These are phyloP conservation scores for Amesomyces nigricolor DNA, from an alignment of 2,329 filamentous ascomycete genomes.

Conservation along the genomic window DNA sequence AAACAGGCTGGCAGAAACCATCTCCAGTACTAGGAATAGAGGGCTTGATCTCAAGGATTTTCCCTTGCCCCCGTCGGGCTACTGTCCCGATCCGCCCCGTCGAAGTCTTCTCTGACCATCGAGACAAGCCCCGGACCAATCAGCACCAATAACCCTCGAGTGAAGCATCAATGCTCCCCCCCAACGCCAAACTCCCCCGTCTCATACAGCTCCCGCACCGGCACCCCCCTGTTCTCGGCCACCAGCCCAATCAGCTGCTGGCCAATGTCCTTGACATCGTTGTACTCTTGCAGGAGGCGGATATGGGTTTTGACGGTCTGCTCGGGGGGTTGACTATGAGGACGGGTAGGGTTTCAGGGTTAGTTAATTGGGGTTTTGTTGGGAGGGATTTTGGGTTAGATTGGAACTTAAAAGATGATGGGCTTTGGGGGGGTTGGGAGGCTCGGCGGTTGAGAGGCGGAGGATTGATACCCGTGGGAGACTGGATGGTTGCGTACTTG, in stretches of 20 bases:
- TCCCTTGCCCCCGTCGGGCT: no score
- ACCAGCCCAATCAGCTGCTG: conserved; percentile 37
- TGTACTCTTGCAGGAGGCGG: conserved; percentile 32
- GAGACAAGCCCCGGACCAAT: no score
- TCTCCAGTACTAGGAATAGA: neutral
- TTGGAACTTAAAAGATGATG: no score
- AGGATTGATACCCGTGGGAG: no score
- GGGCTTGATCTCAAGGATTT: no score
- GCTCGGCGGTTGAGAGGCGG: no score
- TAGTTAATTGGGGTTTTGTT: no score
- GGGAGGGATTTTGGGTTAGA: no score
- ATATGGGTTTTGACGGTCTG: conserved; percentile 27
- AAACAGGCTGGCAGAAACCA: neutral
- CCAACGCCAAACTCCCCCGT: conserved; percentile 31
- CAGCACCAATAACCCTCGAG: neutral
- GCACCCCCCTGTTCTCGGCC: conserved; percentile 33
- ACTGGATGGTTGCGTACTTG: conserved; percentile 5
- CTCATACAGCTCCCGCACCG: conserved; percentile 30
- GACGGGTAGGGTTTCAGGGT: no score
- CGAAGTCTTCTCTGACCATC: no score
- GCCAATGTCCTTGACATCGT: conserved; percentile 35
- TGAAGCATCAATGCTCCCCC: conserved; percentile 22
- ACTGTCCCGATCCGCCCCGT: no score
- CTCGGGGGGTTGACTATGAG: conserved; percentile 22
- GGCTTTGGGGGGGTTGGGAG: no score